Evolutionary conservation across 73 alveolate species (phyloP).

Genomic region (Tetrahymena borealis): DNA sequence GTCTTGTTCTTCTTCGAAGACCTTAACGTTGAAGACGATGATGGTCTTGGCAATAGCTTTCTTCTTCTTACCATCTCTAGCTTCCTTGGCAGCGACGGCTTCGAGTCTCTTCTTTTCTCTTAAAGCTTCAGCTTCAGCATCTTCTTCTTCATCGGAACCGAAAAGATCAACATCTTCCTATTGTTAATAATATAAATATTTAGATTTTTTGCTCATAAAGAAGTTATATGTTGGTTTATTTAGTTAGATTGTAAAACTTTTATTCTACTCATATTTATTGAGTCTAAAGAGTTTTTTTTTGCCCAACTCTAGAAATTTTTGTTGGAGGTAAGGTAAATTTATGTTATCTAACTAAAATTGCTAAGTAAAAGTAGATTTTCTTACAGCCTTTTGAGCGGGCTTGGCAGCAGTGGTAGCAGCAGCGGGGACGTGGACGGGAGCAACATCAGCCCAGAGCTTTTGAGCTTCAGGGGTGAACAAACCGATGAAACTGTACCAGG

Average conservation of each 20-base stretch:
- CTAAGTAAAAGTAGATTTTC: background rate
- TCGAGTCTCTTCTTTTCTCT: slow-evolving; percentile 32
- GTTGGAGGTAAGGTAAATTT: too few species aligned
- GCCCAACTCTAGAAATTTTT: too few species aligned
- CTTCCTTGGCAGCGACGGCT: slow-evolving; percentile 39
- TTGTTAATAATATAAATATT: background rate
- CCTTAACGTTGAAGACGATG: slow-evolving; percentile 38
- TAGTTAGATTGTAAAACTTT: too few species aligned
- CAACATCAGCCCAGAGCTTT: background rate
- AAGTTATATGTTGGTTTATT: too few species aligned
- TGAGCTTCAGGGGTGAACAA: background rate
- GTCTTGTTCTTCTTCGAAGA: slow-evolving; percentile 16
- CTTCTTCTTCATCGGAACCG: slow-evolving; percentile 39
- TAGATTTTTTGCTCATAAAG: background rate
- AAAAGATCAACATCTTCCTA: slow-evolving; percentile 35
- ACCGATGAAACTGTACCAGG: background rate
- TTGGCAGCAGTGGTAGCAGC: background rate
- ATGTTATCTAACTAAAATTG: background rate
- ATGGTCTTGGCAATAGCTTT: slow-evolving; percentile 42
- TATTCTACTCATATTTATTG: too few species aligned
- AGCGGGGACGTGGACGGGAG: background rate
- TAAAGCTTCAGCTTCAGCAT: slow-evolving; percentile 26
- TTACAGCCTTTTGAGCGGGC: background rate
- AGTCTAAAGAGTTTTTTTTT: too few species aligned
- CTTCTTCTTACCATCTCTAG: slow-evolving; percentile 11